Evolutionary conservation across 768 basidiomycete species (phyloP), one percentile per base, ranked within the genome.

Genomic region (Hydnomerulius pinastri): DNA sequence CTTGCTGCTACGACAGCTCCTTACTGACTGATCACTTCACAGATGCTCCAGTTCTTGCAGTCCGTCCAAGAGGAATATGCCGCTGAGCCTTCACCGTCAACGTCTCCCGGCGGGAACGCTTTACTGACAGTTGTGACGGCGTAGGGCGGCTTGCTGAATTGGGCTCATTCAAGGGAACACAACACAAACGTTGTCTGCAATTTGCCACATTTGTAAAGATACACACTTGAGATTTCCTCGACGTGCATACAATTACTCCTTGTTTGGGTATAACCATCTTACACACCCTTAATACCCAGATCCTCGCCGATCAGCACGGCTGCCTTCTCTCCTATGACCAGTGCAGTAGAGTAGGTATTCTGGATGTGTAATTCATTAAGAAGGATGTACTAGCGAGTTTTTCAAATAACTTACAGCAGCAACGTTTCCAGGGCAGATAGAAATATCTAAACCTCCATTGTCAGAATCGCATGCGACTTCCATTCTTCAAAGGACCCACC

Each of bases 11-110:
- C 27, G 21, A 18, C 18, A 13, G 13, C 18, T 35, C 45, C 25
- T 24, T 13, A 43, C 35, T 43, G 47, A 35, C 17, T 24, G 32
- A n/a, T n/a, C n/a, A 25, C 37, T 45, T 51, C 28, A 18, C 63
- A 90, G 89, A 75, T 90, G 68, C 58, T 86, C 15, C 73, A 80
- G 15, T 90, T 90, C 64, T 69, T 90, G 27, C 56, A 68, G 6
- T 77, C 79, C 4, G 66, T 88, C 9, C 73, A 83, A 37, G 78
- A 81, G 28, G 86, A 87, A 61, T 80, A 74, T 50, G 49, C 67
- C 30, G 55, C 37, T 28, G 40, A 40, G 32, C 35, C 47, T 20
- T 30, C 47, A 25, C 21, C 21, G 17, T 21, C 15, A 8, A 38
- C 5, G n/a, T 39, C 39, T n/a, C 25, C 2, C 23, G 29, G 37